Evolutionary conservation across 192 early-diverging fungal species (phyloP), one percentile per base, ranked within the genome.

Genomic region (Coemansia aciculifera): DNA sequence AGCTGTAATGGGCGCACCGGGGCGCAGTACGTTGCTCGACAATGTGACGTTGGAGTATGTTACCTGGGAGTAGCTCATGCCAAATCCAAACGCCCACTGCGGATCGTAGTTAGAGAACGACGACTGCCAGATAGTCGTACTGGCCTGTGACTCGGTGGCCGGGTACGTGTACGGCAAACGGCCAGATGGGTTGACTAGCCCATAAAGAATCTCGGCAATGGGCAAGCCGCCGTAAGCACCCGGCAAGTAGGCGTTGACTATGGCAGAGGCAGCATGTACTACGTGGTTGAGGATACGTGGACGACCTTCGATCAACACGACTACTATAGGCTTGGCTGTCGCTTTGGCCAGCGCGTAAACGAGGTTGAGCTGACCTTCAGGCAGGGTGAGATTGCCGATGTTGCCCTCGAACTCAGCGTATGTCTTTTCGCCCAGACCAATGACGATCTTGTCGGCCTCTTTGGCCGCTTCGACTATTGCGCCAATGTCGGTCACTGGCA

Each of bases 221-320:
- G 88, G 85, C 32, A 75, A 59, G 21, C 88, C 88, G 37, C 87
- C 88, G 74, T 87, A 89, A 5, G 86, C 81, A 3, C 88, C 88
- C 6, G 87, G 88, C 3, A 89, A 69, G 54, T 88, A 89, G 0
- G 86, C 84, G 38, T 87, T 72, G 13, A 89, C 65, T 10, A 89
- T 74, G 0, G 86, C 87, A 42, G 76, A 66, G n/a, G 84, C 83
- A 0, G 65, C 9, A 3, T 79, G 69, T 1, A 71, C 71, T n/a
- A 84, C 67, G 11, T 72, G 68, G 37, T 76, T 74, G 8, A 89
- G 70, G 8, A 77, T 75, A 64, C 88, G 77, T 4, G 87, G 87
- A 29, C 88, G 85, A 2, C 87, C 87, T 51, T 86, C 77, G 10
- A 88, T 75, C 0, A 89, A 72, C 31, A 89, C 80, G 15, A 84